These are phyloP conservation scores for Mollisia scopiformis DNA, from an alignment of 2,329 filamentous ascomycete species.

Conservation along the genomic window DNA sequence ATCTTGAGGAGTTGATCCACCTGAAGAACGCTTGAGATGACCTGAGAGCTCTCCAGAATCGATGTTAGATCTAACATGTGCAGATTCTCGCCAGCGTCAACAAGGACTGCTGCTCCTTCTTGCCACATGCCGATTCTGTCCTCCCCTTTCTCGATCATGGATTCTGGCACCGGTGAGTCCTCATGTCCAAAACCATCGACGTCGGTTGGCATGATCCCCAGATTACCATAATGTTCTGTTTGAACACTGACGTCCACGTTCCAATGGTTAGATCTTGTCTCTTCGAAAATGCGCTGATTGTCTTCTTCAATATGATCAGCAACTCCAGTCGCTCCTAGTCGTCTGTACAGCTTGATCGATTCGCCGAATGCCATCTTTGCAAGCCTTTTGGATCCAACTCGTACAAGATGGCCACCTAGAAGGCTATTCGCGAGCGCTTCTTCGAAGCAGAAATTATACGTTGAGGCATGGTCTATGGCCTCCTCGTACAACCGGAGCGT, in stretches of 20 bases:
- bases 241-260: slow-evolving; percentile 69
- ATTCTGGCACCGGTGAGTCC: slow-evolving; percentile 41
- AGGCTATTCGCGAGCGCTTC: slow-evolving; percentile 74
- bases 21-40: slow-evolving; percentile 76
- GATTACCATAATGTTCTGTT: slow-evolving; percentile 66
- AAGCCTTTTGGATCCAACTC: slow-evolving; percentile 65
- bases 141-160: slow-evolving; percentile 40
- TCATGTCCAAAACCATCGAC: slow-evolving; percentile 42
- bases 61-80: slow-evolving; percentile 83
- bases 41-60: slow-evolving; percentile 76
- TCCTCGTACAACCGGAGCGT: slow-evolving; percentile 69
- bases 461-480: slow-evolving; percentile 71
- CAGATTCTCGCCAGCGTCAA: slow-evolving; percentile 64
- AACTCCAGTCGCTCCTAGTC: slow-evolving; percentile 71
- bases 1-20: slow-evolving; percentile 76
- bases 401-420: slow-evolving; percentile 70
- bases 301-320: slow-evolving; percentile 68
- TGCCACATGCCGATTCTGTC: slow-evolving; percentile 66
- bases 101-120: slow-evolving; percentile 55
- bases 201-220: slow-evolving; percentile 53
- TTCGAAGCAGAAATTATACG: slow-evolving; percentile 68
- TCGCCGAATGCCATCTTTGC: slow-evolving; percentile 71
- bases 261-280: slow-evolving; percentile 59
- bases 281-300: slow-evolving; percentile 66
- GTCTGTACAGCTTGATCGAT: slow-evolving; percentile 67